These are phyloP conservation scores for Quercus robur DNA, from an alignment of 306 rosid genomes.

Conservation along the genomic window DNA sequence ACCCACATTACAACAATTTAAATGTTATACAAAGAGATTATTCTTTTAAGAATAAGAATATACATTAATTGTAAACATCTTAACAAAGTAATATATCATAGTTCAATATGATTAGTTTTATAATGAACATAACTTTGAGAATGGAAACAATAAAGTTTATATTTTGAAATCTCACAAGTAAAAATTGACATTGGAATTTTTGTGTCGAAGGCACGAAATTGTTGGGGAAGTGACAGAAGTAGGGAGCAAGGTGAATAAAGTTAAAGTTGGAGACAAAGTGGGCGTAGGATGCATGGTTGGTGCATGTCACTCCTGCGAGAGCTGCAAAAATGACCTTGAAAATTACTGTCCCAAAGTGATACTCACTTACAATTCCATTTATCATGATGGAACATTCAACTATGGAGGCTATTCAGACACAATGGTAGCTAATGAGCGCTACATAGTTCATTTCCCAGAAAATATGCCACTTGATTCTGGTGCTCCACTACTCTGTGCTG, in stretches of 20 bases:
- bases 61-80: too few species aligned
- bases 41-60: too few species aligned
- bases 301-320: slow-evolving; percentile 47
- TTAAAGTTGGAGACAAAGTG: slow-evolving; percentile 59
- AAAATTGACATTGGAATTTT: neutral
- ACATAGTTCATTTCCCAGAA: slow-evolving; percentile 36
- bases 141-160: too few species aligned
- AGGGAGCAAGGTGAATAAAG: slow-evolving; percentile 47
- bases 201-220: slow-evolving; percentile 40
- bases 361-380: slow-evolving; percentile 17
- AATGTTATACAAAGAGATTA: too few species aligned
- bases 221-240: slow-evolving; percentile 57
- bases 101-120: too few species aligned
- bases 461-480: slow-evolving; percentile 38
- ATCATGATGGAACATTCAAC: slow-evolving; percentile 36
- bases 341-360: slow-evolving; percentile 40
- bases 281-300: slow-evolving; percentile 62
- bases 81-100: too few species aligned
- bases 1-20: too few species aligned
- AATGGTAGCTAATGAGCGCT: slow-evolving; percentile 44
- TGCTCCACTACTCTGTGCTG: slow-evolving; percentile 62
- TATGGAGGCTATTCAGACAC: slow-evolving; percentile 21
- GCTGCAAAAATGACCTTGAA: slow-evolving; percentile 41
- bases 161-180: too few species aligned
- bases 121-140: too few species aligned